Percentiles rank a stretch among this genome's conserved stretches.
Evolutionary conservation across 2,329 filamentous ascomycete species (phyloP).

Genomic region (Pestalotiopsis sp.): DNA sequence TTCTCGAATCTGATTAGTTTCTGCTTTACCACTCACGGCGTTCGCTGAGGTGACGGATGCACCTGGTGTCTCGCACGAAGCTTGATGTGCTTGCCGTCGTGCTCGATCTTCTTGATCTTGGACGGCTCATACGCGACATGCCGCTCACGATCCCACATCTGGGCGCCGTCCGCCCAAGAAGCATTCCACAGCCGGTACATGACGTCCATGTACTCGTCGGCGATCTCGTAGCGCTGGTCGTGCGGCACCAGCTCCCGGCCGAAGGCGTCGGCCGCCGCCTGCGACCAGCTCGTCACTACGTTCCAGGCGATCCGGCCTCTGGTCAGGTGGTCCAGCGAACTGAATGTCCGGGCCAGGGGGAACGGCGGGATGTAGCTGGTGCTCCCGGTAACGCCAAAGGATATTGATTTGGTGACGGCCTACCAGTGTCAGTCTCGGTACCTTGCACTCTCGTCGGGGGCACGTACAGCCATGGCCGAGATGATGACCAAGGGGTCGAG

Average conservation of each 20-base stretch:
- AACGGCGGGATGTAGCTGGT: slow-evolving; percentile 38
- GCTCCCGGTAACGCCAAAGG: slow-evolving; percentile 36
- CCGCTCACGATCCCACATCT: slow-evolving; percentile 23
- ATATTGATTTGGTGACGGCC: slow-evolving; percentile 44
- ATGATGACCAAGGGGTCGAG: slow-evolving; percentile 13
- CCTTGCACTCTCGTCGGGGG: no score
- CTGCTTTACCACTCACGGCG: slow-evolving; percentile 37
- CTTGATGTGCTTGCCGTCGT: slow-evolving; percentile 59
- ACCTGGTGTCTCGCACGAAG: slow-evolving; percentile 63
- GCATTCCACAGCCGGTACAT: slow-evolving; percentile 53
- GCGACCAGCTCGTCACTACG: slow-evolving; percentile 50
- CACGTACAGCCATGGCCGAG: slow-evolving; percentile 11
- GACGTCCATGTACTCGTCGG: slow-evolving; percentile 49
- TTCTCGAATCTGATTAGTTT: no score
- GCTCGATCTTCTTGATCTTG: slow-evolving; percentile 62
- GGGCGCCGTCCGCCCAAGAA: slow-evolving; percentile 45
- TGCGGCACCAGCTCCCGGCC: slow-evolving; percentile 47
- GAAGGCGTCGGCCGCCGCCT: slow-evolving; percentile 48
- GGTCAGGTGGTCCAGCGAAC: slow-evolving; percentile 36
- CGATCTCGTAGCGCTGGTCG: slow-evolving; percentile 49
- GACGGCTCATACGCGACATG: slow-evolving; percentile 33
- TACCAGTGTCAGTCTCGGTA: slow-evolving; percentile 30
- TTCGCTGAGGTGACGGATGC: slow-evolving; percentile 64
- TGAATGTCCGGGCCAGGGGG: slow-evolving; percentile 32
- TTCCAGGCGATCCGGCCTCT: slow-evolving; percentile 46